Base-by-base conservation (phyloP, 495 filamentous ascomycete species). In the Penicillium bialowiezense region DNA sequence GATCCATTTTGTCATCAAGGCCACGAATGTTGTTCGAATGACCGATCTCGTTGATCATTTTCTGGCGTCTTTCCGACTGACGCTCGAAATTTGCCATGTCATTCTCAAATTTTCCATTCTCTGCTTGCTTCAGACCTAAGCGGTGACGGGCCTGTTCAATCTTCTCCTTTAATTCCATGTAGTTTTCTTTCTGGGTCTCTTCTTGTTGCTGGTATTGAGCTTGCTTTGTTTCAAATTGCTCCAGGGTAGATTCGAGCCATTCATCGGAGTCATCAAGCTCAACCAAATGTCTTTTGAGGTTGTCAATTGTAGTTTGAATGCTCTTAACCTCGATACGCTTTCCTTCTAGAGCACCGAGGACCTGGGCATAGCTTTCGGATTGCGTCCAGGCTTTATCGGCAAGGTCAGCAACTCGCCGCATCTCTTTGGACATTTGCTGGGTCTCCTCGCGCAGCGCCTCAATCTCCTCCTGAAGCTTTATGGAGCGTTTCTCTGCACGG, bases 51-150 rank as follows among this genome's bases (percentile, higher is more conserved):
- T 81, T 88, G 49, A 97, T 83, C 65, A 95, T 78, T 1, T 70
- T 72, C 50, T 85, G 76, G 20, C 92, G 85, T 19, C 77, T 67
- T 51, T 78, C 71, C 5, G 96, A 58, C 41, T 95, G 87, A 9
- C 83, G 81, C 60, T 96, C 90, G 57, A 92, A 90, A 52, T 86
- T 87, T 58, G 85, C 84, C 64, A 91, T 89, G 62, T 96, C 83
- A 7, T 91, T 90, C 65, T 93, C 83, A 58, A 84, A 83, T 59
- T 85, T 89, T 23, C 93, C 93, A 56, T 83, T 77, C 62, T 97
- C 93, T 12, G 84, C 82, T 37, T 90, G 83, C 65, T 96, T 97
- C 32, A 71, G 65, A 3, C 82, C 83, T 20, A 91, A 70, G 7
- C 73, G 60, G 18, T 73, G 65, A 7, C 87, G 82, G 31, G 69